phyloP scores from a whole-genome alignment of 2,329 filamentous ascomycete species.

The Bipolaris zeicola region DNA sequence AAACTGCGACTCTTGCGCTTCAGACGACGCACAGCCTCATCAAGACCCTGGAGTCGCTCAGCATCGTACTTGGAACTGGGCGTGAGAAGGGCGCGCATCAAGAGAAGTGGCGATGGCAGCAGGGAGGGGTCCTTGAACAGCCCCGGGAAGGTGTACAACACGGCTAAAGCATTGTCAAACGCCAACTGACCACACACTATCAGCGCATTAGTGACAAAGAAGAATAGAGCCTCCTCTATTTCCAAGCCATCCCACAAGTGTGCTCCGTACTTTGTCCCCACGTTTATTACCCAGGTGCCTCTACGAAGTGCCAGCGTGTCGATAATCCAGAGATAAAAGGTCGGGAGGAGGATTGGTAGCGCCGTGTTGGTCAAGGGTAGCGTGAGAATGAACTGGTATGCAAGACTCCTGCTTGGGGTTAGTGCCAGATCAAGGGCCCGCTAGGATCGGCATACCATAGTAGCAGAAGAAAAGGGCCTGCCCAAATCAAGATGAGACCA shows the following conservation, averaged over 20 bases:
- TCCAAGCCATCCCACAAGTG: slow-evolving; percentile 70
- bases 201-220: slow-evolving; percentile 70
- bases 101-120: slow-evolving; percentile 55
- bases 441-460: slow-evolving; percentile 56
- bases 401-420: slow-evolving; percentile 56
- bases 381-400: slow-evolving; percentile 66
- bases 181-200: slow-evolving; percentile 72
- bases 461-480: slow-evolving; percentile 67
- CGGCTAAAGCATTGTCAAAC: slow-evolving; percentile 71
- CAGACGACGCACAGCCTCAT: slow-evolving; percentile 64
- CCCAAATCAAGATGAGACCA: slow-evolving; percentile 73
- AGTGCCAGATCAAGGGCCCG: background rate
- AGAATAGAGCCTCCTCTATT: slow-evolving; percentile 76
- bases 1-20: slow-evolving; percentile 73
- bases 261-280: slow-evolving; percentile 68
- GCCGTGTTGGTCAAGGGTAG: slow-evolving; percentile 64
- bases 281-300: slow-evolving; percentile 74
- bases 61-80: slow-evolving; percentile 61
- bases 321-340: slow-evolving; percentile 73
- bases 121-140: slow-evolving; percentile 59
- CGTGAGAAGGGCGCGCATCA: slow-evolving; percentile 60
- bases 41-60: slow-evolving; percentile 62
- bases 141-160: slow-evolving; percentile 67
- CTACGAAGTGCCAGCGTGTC: slow-evolving; percentile 70
- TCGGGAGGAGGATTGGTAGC: slow-evolving; percentile 66